These are phyloP conservation scores for Penicillium sp. DNA, from an alignment of 2,329 filamentous ascomycete genomes.

Conservation along the genomic window DNA sequence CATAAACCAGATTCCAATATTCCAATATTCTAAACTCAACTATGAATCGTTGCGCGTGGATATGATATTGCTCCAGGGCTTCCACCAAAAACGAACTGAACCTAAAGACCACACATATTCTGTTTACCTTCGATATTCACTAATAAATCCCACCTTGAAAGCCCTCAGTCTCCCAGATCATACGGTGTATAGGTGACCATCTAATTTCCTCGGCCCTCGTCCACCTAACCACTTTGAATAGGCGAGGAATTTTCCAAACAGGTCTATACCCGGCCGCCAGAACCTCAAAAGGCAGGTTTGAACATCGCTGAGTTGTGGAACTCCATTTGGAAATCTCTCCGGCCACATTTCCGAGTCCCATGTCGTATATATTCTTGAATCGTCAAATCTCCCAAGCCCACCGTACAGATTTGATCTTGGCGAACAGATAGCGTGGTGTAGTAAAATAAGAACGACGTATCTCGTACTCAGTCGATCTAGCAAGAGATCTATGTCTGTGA, in stretches of 20 bases:
- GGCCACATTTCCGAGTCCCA: not conserved
- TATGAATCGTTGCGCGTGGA: not conserved
- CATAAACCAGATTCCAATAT: not conserved
- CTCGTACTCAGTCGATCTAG: not conserved
- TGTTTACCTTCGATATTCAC: not conserved
- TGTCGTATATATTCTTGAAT: not conserved
- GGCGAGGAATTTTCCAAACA: not conserved
- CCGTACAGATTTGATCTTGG: fast-evolving
- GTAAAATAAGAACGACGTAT: not conserved
- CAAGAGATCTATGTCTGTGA: not conserved
- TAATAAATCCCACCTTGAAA: not conserved
- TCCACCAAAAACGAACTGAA: not conserved
- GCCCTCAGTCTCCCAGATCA: not conserved
- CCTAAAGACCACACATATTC: not conserved
- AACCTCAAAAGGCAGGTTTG: not conserved
- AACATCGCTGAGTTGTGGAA: not conserved
- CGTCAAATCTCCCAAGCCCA: not conserved
- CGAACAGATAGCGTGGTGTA: not conserved
- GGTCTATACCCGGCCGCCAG: not conserved
- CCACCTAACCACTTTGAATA: not conserved
- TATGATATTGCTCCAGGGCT: not conserved
- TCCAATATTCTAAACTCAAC: not conserved
- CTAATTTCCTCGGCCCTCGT: no score
- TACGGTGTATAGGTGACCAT: not conserved
- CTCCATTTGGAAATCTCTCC: not conserved